Percentiles rank a stretch among this genome's conserved stretches.
Evolutionary conservation across 2,329 filamentous ascomycete genomes (phyloP).

Genomic region (Neonectria sp.): DNA sequence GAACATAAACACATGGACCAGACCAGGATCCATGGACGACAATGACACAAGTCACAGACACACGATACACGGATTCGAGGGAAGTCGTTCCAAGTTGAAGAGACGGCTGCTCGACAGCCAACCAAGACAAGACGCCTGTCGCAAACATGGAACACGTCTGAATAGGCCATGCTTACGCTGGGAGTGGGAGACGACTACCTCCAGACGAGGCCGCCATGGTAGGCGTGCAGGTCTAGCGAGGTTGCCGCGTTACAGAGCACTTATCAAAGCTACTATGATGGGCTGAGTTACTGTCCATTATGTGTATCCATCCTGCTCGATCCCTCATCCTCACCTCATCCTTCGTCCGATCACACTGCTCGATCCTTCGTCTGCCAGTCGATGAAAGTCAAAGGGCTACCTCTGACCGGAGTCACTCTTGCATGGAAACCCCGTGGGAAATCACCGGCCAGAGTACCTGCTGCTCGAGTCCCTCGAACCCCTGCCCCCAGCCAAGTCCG

Average conservation of each 20-base stretch:
- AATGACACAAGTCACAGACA: slow-evolving; percentile 13
- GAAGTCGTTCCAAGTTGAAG: not conserved
- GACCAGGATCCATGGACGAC: slow-evolving; percentile 8
- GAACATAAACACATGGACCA: not conserved
- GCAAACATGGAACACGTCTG: slow-evolving; percentile 22
- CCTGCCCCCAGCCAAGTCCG: slow-evolving; percentile 1
- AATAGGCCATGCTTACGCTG: slow-evolving; percentile 9
- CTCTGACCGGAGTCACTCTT: slow-evolving; percentile 3
- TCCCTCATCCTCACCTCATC: slow-evolving; percentile 1
- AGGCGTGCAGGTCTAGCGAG: not conserved
- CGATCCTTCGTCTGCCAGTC: not conserved
- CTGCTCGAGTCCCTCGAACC: not conserved
- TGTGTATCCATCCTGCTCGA: not conserved
- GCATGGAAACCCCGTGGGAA: not conserved
- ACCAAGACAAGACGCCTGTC: slow-evolving; percentile 22
- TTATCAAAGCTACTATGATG: not conserved
- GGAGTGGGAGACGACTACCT: not conserved
- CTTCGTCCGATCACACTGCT: not conserved
- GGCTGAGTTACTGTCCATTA: slow-evolving; percentile 1
- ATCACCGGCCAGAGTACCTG: slow-evolving; percentile 1
- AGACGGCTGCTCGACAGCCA: slow-evolving; percentile 15
- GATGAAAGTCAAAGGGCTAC: not conserved
- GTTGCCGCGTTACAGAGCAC: not conserved
- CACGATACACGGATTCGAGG: slow-evolving; percentile 6
- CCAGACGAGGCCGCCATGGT: not conserved